Conservation (phyloP, 495 filamentous ascomycete species). For the Annulohypoxylon moriforme region DNA sequence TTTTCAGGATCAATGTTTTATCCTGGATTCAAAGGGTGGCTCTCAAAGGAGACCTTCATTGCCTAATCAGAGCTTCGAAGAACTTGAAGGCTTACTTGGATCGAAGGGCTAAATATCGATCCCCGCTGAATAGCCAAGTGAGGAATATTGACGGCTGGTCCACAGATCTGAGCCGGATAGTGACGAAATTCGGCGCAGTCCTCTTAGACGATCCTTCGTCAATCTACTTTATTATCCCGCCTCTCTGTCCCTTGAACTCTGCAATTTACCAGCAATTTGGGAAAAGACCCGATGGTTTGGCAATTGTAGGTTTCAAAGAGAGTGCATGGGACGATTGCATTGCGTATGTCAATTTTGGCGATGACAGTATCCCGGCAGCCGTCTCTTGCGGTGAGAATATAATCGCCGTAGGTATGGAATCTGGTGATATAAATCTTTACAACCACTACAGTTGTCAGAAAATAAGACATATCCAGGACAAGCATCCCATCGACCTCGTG, state of each 20-base stretch:
- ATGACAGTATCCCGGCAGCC: background rate
- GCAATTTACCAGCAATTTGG: background rate
- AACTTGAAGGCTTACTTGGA: constrained; percentile 4
- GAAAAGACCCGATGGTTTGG: constrained; percentile 4
- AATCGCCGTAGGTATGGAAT: constrained; percentile 8
- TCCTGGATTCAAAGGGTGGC: background rate
- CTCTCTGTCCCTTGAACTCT: constrained; percentile 4
- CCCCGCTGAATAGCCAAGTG: background rate
- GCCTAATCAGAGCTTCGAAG: constrained; percentile 1
- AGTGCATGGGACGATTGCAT: constrained; percentile 4
- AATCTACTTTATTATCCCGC: constrained; percentile 1
- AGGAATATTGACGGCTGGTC: constrained; percentile 1
- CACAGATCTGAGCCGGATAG: background rate
- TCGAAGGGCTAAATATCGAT: background rate
- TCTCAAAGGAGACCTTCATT: background rate
- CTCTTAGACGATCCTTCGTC: background rate
- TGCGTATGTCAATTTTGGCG: background rate
- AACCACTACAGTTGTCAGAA: background rate
- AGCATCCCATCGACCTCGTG: background rate
- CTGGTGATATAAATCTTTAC: constrained; percentile 5
- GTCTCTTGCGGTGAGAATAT: background rate
- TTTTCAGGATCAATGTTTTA: constrained; percentile 1
- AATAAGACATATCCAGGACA: background rate
- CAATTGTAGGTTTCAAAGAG: background rate
- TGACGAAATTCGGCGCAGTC: background rate